Percentiles rank a stretch among this genome's conserved stretches.
Conservation (phyloP, 1,139 yeast species). For the Debaryomyces udenii region DNA sequence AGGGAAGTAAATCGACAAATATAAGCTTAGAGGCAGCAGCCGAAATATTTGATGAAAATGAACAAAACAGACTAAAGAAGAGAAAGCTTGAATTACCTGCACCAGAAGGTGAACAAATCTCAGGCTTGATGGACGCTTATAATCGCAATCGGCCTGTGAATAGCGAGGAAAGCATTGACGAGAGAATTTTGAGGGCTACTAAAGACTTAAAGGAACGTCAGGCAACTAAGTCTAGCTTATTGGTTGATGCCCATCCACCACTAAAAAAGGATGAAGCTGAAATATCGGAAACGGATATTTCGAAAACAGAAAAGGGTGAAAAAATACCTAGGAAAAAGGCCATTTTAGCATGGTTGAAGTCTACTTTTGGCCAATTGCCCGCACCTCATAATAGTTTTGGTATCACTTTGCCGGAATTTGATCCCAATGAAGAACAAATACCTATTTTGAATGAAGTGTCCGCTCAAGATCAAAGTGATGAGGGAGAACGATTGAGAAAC, state of each 20-base stretch:
- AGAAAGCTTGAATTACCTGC: slow-evolving; percentile 58
- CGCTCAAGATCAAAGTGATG: slow-evolving; percentile 16
- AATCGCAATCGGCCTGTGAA: not conserved
- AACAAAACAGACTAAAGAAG: slow-evolving; percentile 48
- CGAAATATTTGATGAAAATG: slow-evolving; percentile 31
- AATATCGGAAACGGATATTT: not conserved
- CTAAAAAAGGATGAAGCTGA: slow-evolving; percentile 1
- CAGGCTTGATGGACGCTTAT: not conserved
- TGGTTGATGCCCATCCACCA: slow-evolving; percentile 11
- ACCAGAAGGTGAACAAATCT: slow-evolving; percentile 27
- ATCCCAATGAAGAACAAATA: slow-evolving; percentile 23
- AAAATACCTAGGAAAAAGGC: not conserved
- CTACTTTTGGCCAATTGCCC: slow-evolving; percentile 29
- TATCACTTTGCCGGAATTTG: slow-evolving; percentile 31
- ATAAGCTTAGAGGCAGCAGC: slow-evolving; percentile 37
- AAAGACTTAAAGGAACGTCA: slow-evolving; percentile 23
- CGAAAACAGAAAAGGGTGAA: slow-evolving; percentile 11
- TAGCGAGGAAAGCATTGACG: slow-evolving; percentile 24
- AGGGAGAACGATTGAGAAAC: slow-evolving; percentile 27
- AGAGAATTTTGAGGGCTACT: slow-evolving; percentile 31
- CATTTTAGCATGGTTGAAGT: slow-evolving; percentile 15
- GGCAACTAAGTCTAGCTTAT: slow-evolving; percentile 20
- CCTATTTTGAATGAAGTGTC: slow-evolving; percentile 16
- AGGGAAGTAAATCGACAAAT: slow-evolving; percentile 21
- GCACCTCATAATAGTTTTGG: slow-evolving; percentile 28